Evolutionary conservation across 2,329 filamentous ascomycete genomes (phyloP), one percentile per base, ranked within the genome.

Genomic region (Clathrospora elynae): DNA sequence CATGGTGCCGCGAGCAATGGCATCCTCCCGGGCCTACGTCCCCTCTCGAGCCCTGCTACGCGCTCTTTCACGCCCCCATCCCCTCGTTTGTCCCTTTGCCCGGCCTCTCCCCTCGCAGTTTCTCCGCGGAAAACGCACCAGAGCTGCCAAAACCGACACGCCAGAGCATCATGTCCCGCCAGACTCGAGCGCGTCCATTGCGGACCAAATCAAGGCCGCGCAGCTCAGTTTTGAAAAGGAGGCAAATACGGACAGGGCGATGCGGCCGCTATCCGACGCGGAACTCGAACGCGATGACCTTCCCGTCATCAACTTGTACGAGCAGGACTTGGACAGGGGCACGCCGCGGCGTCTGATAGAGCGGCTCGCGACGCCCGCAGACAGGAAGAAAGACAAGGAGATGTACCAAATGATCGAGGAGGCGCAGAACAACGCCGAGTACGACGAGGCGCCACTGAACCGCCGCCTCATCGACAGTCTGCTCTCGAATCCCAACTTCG

Each of bases 401-500:
- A 55, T 57, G 22, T 45, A 43, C 19, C 29, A 40, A 3, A 64
- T 65, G 62, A 48, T 64, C 4, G 36, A 59, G 23, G 58, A 64
- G 30, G 52, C 53, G 12, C 47, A 44, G 3, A 42, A 34, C 29
- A 53, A 69, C 14, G 58, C 65, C 4, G 40, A 67, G 6, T 67
- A 65, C 40, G 62, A 67, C 32, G 52, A 58, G 23, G 49, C 54
- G 3, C 47, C 54, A 22, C 48, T 68, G 25, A 58, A 62, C 18
- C 55, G 46, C 9, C 52, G 49, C 11, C 33, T 67, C 17, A 46
- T 68, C 22, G 61, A 66, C 26, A 54, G 53, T 11, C 36, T 68
- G n/a, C 58, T 68, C 19, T 14, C 35, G 11, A 51, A 68, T 28
- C 66, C 65, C 7, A 59, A 56, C 8, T 67, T 66, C 36, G 55